A percentile compares a stretch with the other conserved stretches of the same genome.
Conservation (phyloP, 345 rosid species). For the Eutrema yunnanense region DNA sequence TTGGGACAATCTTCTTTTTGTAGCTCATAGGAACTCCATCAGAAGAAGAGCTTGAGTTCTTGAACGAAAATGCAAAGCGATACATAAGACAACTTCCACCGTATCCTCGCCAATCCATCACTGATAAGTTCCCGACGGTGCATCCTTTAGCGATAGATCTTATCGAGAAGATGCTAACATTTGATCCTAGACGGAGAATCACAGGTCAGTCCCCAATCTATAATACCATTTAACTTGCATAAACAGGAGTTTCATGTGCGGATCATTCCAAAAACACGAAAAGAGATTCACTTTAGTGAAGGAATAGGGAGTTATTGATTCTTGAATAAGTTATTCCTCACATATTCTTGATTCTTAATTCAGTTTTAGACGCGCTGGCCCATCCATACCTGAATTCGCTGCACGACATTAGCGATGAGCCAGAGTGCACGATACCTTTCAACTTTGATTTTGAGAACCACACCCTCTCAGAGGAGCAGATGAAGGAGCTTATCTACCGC, state of each 20-base stretch:
- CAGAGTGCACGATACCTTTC: slow-evolving; percentile 80
- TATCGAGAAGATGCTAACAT: slow-evolving; percentile 92
- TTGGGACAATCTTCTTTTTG: slow-evolving; percentile 18
- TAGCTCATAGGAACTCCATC: slow-evolving; percentile 98
- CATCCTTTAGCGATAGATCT: slow-evolving; percentile 88
- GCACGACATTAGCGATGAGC: slow-evolving; percentile 94
- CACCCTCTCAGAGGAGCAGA: slow-evolving; percentile 85
- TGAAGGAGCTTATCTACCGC: slow-evolving; percentile 87
- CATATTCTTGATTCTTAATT: slow-evolving; percentile 9
- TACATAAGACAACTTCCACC: slow-evolving; percentile 76
- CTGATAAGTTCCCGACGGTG: slow-evolving; percentile 79
- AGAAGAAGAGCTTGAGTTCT: slow-evolving; percentile 81
- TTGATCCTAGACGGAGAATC: slow-evolving; percentile 88
- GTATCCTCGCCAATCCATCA: slow-evolving; percentile 72
- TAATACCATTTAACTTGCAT: background rate
- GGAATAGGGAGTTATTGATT: background rate
- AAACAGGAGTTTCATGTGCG: background rate
- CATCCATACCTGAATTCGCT: slow-evolving; percentile 88
- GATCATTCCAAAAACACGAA: background rate
- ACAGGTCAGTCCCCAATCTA: slow-evolving; percentile 51
- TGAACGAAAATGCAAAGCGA: slow-evolving; percentile 95
- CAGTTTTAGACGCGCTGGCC: slow-evolving; percentile 92
- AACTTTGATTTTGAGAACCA: slow-evolving; percentile 95
- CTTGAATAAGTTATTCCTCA: background rate
- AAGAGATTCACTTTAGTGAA: background rate